A percentile compares a stretch with the other conserved stretches of the same genome.
phyloP scores from a whole-genome alignment of 2,329 filamentous ascomycete species.

The Sordariomycetes sp. region DNA sequence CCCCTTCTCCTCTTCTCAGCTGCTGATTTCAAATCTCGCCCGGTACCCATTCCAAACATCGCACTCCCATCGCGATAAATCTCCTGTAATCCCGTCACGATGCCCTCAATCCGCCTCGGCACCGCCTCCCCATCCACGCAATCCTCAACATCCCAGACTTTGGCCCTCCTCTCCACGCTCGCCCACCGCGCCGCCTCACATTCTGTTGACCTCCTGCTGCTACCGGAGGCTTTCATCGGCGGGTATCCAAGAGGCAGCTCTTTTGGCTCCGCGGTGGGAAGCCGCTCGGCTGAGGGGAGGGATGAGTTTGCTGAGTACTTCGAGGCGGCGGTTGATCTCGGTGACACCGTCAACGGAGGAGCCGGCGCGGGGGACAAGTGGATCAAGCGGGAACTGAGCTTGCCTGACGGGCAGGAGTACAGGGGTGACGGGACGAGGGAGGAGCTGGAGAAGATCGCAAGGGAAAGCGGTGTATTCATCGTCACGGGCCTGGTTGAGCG shows the following conservation, averaged over 20 bases:
- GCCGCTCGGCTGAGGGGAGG: slow-evolving; percentile 57
- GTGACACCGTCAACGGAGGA: slow-evolving; percentile 55
- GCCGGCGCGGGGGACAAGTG: slow-evolving; percentile 65
- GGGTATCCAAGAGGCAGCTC: slow-evolving; percentile 57
- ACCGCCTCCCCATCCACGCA: slow-evolving; percentile 46
- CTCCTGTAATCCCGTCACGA: no score
- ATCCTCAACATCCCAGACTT: slow-evolving; percentile 46
- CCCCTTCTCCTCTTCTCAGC: background rate
- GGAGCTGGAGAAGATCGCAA: slow-evolving; percentile 65
- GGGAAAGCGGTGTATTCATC: slow-evolving; percentile 72
- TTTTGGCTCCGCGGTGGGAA: slow-evolving; percentile 33
- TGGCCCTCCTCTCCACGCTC: slow-evolving; percentile 54
- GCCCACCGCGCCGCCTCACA: slow-evolving; percentile 51
- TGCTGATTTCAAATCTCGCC: no score
- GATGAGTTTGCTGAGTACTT: slow-evolving; percentile 82
- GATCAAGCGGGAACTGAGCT: slow-evolving; percentile 49
- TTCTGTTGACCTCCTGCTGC: slow-evolving; percentile 62
- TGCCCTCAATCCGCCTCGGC: slow-evolving; percentile 37
- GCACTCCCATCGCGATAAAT: background rate
- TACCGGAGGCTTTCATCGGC: slow-evolving; percentile 87
- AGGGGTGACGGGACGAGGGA: slow-evolving; percentile 61
- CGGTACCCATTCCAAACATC: no score
- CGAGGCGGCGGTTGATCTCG: slow-evolving; percentile 69
- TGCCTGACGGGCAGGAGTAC: slow-evolving; percentile 7
- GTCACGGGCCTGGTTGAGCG: slow-evolving; percentile 74